phyloP scores from a whole-genome alignment of 2,329 filamentous ascomycete genomes.

The Emericellopsis atlantica region DNA sequence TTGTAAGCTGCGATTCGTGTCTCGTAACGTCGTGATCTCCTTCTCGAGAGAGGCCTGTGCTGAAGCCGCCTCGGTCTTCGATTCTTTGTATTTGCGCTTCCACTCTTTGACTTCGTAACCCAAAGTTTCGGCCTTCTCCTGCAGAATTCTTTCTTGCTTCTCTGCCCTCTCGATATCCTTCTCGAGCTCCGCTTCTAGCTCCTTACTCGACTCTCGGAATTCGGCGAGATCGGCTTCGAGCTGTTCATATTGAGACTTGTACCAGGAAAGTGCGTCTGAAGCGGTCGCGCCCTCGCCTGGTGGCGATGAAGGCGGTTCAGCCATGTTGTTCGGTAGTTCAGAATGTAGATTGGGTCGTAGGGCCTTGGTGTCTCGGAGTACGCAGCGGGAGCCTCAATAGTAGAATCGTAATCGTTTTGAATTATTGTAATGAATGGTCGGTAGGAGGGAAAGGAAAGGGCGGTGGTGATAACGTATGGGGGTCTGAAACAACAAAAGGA shows the following conservation, averaged over 20 bases:
- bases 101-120: slow-evolving; percentile 92
- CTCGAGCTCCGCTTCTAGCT: slow-evolving; percentile 87
- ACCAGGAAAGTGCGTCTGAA: slow-evolving; percentile 79
- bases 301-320: slow-evolving; percentile 50
- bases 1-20: slow-evolving; percentile 69
- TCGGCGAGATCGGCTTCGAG: slow-evolving; percentile 85
- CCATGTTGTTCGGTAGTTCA: slow-evolving; percentile 22
- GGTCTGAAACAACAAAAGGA: not conserved
- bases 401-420: too few species aligned
- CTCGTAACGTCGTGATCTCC: slow-evolving; percentile 84
- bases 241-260: slow-evolving; percentile 91
- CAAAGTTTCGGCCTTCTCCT: slow-evolving; percentile 75
- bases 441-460: not conserved
- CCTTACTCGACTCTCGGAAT: slow-evolving; percentile 87
- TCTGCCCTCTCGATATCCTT: slow-evolving; percentile 93
- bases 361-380: too few species aligned
- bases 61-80: slow-evolving; percentile 73
- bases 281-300: slow-evolving; percentile 38
- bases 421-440: not conserved
- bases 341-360: not conserved
- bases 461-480: not conserved
- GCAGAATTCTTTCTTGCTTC: slow-evolving; percentile 75
- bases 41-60: slow-evolving; percentile 85
- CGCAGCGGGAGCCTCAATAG: not conserved
- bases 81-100: slow-evolving; percentile 98